phyloP scores from a whole-genome alignment of 805 yeast species.

The Saturnispora silvae region DNA sequence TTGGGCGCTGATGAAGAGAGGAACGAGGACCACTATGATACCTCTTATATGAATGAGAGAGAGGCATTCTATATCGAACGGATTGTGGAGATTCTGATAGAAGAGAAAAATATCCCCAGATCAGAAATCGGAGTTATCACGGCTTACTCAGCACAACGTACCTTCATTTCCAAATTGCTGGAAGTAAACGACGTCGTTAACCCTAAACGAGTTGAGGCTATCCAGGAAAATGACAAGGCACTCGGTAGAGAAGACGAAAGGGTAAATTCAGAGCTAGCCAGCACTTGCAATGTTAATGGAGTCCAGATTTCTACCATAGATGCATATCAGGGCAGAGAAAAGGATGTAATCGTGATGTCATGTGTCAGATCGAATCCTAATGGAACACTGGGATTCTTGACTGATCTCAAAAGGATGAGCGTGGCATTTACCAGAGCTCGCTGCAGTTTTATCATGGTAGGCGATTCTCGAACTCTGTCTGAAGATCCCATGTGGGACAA shows the following conservation, averaged over 20 bases:
- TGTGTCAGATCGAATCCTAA: constrained; percentile 58
- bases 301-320: constrained; percentile 54
- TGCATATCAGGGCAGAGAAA: constrained; percentile 86
- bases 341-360: constrained; percentile 65
- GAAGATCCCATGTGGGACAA: neutral
- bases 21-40: constrained; percentile 37
- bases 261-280: constrained; percentile 28
- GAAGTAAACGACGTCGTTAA: constrained; percentile 43
- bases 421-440: constrained; percentile 64
- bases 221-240: neutral
- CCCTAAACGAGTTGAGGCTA: constrained; percentile 49
- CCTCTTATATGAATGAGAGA: constrained; percentile 43
- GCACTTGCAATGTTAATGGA: constrained; percentile 34
- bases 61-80: constrained; percentile 39
- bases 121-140: constrained; percentile 55
- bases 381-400: constrained; percentile 47
- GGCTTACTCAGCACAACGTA: constrained; percentile 65
- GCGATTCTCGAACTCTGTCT: neutral
- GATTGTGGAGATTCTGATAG: constrained; percentile 36
- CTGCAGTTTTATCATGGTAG: constrained; percentile 31
- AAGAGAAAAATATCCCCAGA: constrained; percentile 39
- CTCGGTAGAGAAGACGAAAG: constrained; percentile 40
- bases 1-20: constrained; percentile 26
- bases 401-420: constrained; percentile 49
- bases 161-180: constrained; percentile 40